Conservation (phyloP, 257 asterid species). For the Solanum corneliomulleri region DNA sequence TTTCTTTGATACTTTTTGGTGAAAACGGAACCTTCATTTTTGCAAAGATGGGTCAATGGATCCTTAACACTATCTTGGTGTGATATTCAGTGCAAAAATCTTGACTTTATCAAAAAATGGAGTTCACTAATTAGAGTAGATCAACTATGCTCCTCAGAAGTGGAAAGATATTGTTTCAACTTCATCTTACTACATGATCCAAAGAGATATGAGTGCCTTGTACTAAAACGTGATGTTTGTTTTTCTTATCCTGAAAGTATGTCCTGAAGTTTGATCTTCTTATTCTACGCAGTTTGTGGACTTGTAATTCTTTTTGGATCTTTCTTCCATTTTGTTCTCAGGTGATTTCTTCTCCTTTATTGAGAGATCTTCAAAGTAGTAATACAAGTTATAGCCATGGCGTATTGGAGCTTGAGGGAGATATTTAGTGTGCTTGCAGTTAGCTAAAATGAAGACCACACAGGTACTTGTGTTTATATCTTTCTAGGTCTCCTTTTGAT, state of each 20-base stretch:
- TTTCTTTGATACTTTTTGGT: neutral
- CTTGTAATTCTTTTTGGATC: neutral
- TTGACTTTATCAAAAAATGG: neutral
- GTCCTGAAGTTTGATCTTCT: neutral
- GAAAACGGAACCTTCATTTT: neutral
- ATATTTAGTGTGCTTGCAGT: conserved; percentile 2
- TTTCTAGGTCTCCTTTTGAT: neutral
- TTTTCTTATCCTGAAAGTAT: neutral
- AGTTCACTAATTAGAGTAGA: neutral
- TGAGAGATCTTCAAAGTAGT: neutral
- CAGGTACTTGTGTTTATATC: neutral
- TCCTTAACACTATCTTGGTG: neutral
- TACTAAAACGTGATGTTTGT: neutral
- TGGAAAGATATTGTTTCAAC: neutral
- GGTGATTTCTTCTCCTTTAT: neutral
- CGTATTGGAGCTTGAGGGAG: neutral
- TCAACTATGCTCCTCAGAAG: neutral
- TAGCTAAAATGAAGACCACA: conserved; percentile 1
- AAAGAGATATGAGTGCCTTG: neutral
- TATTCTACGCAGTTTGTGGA: neutral
- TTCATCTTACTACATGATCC: neutral
- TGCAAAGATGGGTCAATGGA: neutral
- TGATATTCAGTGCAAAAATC: neutral
- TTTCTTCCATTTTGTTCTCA: neutral
- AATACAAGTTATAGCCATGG: neutral